These are phyloP conservation scores for Triangularia verruculosa DNA, from an alignment of 2,329 filamentous ascomycete genomes.

Conservation along the genomic window DNA sequence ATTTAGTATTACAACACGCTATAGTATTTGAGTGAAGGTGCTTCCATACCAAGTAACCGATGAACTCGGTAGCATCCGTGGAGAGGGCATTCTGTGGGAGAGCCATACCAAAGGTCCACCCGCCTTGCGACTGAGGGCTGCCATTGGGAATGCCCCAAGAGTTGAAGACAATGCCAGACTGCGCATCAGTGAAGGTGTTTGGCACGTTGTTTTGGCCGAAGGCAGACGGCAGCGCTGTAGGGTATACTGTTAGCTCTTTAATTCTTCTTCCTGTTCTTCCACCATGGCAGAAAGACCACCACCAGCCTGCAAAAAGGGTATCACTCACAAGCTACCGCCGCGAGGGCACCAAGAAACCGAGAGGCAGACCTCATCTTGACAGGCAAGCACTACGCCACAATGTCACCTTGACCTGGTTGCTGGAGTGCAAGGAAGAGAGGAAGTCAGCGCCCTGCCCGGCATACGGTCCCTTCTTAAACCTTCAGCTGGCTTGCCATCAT, in stretches of 20 bases:
- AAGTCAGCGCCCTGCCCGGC: conserved; percentile 6
- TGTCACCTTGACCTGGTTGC: conserved; percentile 18
- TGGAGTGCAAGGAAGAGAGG: conserved; percentile 11
- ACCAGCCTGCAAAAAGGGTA: neutral
- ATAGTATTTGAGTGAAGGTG: neutral
- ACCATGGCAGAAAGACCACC: neutral
- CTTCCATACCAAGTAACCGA: conserved; percentile 49
- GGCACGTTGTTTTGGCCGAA: conserved; percentile 29
- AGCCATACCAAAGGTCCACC: conserved; percentile 49
- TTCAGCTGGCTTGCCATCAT: neutral
- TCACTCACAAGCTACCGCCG: conserved; percentile 28
- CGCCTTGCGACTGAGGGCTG: conserved; percentile 38
- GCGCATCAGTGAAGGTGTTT: conserved; percentile 42
- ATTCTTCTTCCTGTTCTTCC: no score
- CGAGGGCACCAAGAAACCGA: conserved; percentile 26
- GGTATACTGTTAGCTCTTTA: no score
- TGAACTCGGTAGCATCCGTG: conserved; percentile 48
- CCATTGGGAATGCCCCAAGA: conserved; percentile 41
- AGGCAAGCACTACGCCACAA: conserved; percentile 11
- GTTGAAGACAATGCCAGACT: conserved; percentile 52
- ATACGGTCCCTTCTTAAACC: conserved; percentile 15
- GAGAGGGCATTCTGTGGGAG: conserved; percentile 44
- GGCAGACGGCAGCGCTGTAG: conserved; percentile 25
- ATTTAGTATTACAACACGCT: neutral
- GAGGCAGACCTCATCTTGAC: conserved; percentile 27